These are phyloP conservation scores for Talaromyces borbonicus DNA, from an alignment of 495 filamentous ascomycete species.

Conservation along the genomic window DNA sequence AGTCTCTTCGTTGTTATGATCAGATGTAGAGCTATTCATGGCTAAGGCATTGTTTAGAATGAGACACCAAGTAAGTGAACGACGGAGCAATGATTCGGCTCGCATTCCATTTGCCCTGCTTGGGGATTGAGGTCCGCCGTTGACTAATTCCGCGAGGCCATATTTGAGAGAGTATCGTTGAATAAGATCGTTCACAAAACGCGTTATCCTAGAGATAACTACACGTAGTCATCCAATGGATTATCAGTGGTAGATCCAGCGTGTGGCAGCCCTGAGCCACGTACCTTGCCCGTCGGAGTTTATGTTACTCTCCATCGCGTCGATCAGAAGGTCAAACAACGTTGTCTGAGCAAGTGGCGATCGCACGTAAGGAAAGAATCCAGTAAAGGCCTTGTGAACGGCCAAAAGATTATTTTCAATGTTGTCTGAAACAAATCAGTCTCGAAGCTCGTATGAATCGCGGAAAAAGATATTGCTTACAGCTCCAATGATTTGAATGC, in stretches of 20 bases:
- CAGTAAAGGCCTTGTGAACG: constrained; percentile 19
- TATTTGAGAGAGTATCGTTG: not conserved
- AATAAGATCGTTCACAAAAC: not conserved
- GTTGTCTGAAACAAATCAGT: constrained; percentile 15
- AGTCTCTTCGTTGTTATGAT: not conserved
- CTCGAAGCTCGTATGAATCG: not conserved
- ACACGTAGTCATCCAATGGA: not conserved
- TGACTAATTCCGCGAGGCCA: constrained; percentile 3
- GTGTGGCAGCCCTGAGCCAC: too few species aligned
- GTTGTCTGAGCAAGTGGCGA: constrained; percentile 33
- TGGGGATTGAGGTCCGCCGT: not conserved
- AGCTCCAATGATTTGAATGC: constrained; percentile 25
- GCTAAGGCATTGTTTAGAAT: constrained; percentile 14
- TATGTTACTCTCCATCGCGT: constrained; percentile 25
- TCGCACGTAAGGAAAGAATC: constrained; percentile 18
- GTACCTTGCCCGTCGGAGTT: constrained; percentile 22
- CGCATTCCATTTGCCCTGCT: constrained; percentile 21
- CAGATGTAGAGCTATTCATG: not conserved
- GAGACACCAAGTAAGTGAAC: constrained; percentile 28
- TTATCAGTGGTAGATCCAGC: not conserved
- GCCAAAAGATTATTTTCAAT: constrained; percentile 18
- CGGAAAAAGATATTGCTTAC: constrained; percentile 15
- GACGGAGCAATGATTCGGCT: constrained; percentile 30
- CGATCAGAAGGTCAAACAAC: constrained; percentile 34
- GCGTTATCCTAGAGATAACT: not conserved